Evolutionary conservation across 1,284 basidiomycete species (phyloP), one percentile per base, ranked within the genome.

Genomic region (Stygiomarasmius scandens): DNA sequence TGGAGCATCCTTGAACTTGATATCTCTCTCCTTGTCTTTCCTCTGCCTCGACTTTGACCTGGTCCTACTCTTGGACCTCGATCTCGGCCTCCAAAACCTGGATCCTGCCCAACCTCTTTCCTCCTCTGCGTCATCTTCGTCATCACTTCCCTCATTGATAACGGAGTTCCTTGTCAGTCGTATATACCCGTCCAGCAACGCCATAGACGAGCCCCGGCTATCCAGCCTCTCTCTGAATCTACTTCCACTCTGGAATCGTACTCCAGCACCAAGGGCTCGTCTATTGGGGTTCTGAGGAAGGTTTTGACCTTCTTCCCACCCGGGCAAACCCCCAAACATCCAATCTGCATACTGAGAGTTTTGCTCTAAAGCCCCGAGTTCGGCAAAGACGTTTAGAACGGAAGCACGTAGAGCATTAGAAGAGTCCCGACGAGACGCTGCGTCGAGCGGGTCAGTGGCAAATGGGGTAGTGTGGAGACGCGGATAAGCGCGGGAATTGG

Each of bases 321-420:
- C 38, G 6, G 38, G 38, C 16, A 41, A 41, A 32, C 64, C 63
- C 2, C 60, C 60, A 34, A 65, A 66, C 53, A 66, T 63, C 63
- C 62, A 65, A 20, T 63, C 62, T 14, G 64, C 63, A n/a, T 65
- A 57, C 23, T 62, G 61, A 38, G 62, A 63, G 36, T 64, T 62
- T n/a, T 66, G 8, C 58, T 47, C 65, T 61, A 22, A 66, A 2
- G 60, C 62, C 12, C 65, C 65, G 23, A 66, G 63, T 44, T 66
- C 60, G n/a, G 55, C 52, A 22, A 64, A 66, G 9, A 52, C 65
- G 47, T 66, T 62, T 1, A 66, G 58, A 6, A 66, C 65, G 1
- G 65, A 66, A n/a, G 65, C 65, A 20, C 65, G 62, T 4, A 64
- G 45, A 12, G 59, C 32, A 19, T 24, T 54, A 11, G 27, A 11